Evolutionary conservation across 306 rosid species (phyloP), one percentile per base, ranked within the genome.

Genomic region (Castanospermum australe): DNA sequence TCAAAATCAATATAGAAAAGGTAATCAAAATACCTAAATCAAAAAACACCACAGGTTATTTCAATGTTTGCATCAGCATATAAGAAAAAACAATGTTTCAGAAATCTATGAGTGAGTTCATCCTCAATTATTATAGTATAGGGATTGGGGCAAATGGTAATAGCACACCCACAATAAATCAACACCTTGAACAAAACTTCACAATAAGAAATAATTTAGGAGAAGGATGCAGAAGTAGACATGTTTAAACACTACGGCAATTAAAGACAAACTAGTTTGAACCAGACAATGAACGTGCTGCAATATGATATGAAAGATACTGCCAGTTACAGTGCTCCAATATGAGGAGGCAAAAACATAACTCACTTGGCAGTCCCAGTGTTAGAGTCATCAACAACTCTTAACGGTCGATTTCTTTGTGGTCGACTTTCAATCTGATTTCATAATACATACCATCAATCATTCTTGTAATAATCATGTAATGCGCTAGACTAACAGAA

Each of bases 371-470:
- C 83, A 66, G 76, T 76, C 24, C 90, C 87, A 0, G 81, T 84
- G 87, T 84, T 87, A 15, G 89, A 82, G 64, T 73, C 89, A 73
- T 88, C 89, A 54, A 88, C 91, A 44, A 88, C 89, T 83, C 91
- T 85, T 57, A 88, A 39, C 33, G 91, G 91, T 30, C 87, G 74
- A 32, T 88, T 85, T 80, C 87, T 80, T 75, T 88, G 91, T 20
- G 91, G 89, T 8, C 91, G 87, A 79, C 89, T 88, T 88, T 82
- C 91, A 77, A 88, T 88, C 91, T 88, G 84, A 80, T 72, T 71
- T 69, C 83, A 74, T 4, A 77, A 64, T 57, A 47, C 11, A 77
- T 25, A 22, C 4, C 17, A 6, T 72, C 41, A 76, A 55, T 45
- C 30, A 69, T 45, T 61, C 47, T 52, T 48, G 71, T 39, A 63